Conservation (phyloP, 2,329 filamentous ascomycete genomes). For the Exserohilum rostratum region DNA sequence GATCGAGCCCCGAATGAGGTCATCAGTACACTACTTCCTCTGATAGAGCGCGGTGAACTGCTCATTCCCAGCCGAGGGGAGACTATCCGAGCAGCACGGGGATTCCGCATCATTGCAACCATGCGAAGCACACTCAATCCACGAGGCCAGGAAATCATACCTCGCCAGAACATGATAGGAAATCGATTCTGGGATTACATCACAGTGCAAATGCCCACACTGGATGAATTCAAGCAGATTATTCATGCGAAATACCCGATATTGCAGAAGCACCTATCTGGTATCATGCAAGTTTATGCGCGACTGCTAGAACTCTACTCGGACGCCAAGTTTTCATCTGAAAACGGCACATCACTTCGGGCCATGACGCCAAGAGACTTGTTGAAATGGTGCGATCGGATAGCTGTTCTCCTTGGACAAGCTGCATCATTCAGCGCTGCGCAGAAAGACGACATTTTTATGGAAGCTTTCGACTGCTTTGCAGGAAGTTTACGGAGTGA, state of each 20-base stretch:
- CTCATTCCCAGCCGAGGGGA: constrained; percentile 89
- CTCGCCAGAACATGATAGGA: constrained; percentile 74
- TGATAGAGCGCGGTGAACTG: constrained; percentile 91
- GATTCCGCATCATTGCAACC: constrained; percentile 91
- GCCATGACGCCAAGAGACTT: constrained; percentile 77
- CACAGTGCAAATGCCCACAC: constrained; percentile 68
- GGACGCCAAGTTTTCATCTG: constrained; percentile 56
- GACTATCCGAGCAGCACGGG: constrained; percentile 78
- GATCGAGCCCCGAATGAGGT: constrained; percentile 95
- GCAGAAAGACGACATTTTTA: constrained; percentile 84
- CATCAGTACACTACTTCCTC: constrained; percentile 86
- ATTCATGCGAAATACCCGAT: constrained; percentile 73
- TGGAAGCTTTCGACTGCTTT: constrained; percentile 94
- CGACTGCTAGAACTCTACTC: constrained; percentile 50
- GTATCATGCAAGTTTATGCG: constrained; percentile 64
- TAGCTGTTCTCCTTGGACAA: constrained; percentile 68
- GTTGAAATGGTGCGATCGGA: constrained; percentile 86
- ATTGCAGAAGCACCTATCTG: constrained; percentile 63
- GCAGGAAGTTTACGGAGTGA: constrained; percentile 76
- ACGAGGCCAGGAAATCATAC: constrained; percentile 72
- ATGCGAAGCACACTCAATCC: constrained; percentile 73
- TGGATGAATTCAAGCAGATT: constrained; percentile 75
- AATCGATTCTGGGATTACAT: constrained; percentile 84
- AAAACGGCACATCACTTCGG: constrained; percentile 63
- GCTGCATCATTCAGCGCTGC: constrained; percentile 68